Percentiles rank a stretch among this genome's conserved stretches.
Conservation (phyloP, 139 green algal species). For the Raphidocelis subcapitata region DNA sequence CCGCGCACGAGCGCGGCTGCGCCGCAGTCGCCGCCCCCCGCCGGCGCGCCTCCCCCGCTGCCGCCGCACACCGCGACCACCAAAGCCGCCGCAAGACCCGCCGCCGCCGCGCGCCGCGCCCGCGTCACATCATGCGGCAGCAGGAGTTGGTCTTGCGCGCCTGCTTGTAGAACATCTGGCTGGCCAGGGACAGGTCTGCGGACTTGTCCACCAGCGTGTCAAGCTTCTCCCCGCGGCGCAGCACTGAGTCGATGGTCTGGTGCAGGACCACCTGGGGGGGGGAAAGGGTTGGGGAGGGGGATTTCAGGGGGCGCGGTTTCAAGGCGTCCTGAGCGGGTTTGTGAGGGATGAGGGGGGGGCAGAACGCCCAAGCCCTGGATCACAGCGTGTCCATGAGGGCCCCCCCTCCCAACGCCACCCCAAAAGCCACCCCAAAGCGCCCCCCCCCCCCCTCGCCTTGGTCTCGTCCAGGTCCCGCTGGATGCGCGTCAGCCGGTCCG, state of each 20-base stretch:
- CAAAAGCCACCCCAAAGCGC: no score
- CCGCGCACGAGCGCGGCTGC: no score
- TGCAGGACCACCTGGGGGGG: slow-evolving; percentile 81
- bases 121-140: slow-evolving; percentile 80
- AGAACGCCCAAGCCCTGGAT: no score
- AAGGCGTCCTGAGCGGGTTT: no score
- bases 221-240: slow-evolving; percentile 96
- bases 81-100: no score
- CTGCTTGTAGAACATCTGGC: slow-evolving; percentile 97
- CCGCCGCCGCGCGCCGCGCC: no score
- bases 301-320: not conserved
- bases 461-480: slow-evolving; percentile 97
- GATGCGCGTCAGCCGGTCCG: slow-evolving; percentile 98
- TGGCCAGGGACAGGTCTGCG: slow-evolving; percentile 92
- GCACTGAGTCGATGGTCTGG: slow-evolving; percentile 98
- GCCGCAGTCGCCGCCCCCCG: no score
- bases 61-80: no score
- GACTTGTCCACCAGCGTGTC: slow-evolving; percentile 96
- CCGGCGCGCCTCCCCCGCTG: no score
- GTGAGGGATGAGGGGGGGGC: no score
- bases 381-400: no score
- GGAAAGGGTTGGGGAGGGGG: not conserved
- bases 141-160: slow-evolving; percentile 85
- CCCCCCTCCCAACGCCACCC: no score
- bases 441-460: slow-evolving; percentile 34